These are phyloP conservation scores for Penicillium sumatraense DNA, from an alignment of 2,329 filamentous ascomycete species.

Conservation along the genomic window DNA sequence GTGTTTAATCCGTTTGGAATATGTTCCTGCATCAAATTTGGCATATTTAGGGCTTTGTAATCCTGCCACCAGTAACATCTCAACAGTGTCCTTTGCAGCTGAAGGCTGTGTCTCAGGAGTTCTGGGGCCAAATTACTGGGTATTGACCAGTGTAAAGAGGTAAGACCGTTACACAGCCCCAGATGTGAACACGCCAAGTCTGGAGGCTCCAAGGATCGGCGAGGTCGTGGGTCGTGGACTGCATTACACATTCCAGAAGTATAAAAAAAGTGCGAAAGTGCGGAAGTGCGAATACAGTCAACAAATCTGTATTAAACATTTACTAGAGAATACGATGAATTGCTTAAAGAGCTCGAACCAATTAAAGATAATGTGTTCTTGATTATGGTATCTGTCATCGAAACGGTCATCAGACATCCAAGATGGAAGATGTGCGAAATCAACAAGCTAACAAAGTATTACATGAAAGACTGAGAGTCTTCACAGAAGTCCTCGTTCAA, in stretches of 20 bases:
- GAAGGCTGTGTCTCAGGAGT: not conserved
- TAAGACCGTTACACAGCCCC: conserved; percentile 18
- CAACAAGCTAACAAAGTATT: not conserved
- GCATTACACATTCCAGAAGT: not conserved
- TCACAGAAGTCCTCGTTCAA: not conserved
- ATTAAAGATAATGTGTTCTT: not conserved
- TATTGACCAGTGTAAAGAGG: conserved; percentile 3
- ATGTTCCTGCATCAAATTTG: too few species aligned
- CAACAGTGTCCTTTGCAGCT: not conserved
- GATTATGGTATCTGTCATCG: conserved; percentile 16
- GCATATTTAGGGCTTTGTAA: too few species aligned
- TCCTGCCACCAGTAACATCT: not conserved
- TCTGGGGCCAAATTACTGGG: not conserved
- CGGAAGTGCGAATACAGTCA: not conserved
- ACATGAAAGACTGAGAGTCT: not conserved
- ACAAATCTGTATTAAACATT: not conserved
- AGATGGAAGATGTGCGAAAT: not conserved
- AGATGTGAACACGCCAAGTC: conserved; percentile 29
- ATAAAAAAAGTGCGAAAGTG: not conserved
- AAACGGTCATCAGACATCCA: conserved; percentile 13
- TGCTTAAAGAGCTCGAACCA: too few species aligned
- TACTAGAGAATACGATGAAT: not conserved
- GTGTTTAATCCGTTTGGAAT: too few species aligned
- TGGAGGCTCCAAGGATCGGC: conserved; percentile 18
- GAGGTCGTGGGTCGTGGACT: not conserved